These are phyloP conservation scores for Calonectria pteridis DNA, from an alignment of 2,329 filamentous ascomycete genomes.

Conservation along the genomic window DNA sequence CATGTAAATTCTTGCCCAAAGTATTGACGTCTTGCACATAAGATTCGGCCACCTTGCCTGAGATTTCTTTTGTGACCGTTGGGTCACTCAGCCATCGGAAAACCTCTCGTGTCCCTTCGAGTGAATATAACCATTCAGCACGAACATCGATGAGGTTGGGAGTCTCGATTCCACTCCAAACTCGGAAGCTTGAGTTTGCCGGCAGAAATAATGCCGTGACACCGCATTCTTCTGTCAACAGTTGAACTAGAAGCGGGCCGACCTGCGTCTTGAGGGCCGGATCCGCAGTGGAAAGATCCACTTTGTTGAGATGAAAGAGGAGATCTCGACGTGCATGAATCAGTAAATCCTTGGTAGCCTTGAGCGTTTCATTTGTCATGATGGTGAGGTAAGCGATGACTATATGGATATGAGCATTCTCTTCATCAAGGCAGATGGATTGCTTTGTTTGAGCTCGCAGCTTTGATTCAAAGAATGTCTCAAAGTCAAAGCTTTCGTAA, in stretches of 20 bases:
- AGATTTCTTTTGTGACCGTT: neutral
- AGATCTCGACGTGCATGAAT: neutral
- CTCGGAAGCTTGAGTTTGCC: neutral
- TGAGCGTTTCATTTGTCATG: neutral
- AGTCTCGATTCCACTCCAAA: neutral
- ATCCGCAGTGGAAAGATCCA: neutral
- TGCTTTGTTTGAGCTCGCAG: neutral
- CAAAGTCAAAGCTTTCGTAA: neutral
- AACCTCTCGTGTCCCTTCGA: neutral
- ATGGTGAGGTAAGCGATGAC: neutral
- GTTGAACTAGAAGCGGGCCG: neutral
- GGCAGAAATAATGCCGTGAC: neutral
- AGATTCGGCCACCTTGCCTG: neutral
- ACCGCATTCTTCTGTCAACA: neutral
- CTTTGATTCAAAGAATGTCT: neutral
- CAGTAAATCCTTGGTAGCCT: neutral
- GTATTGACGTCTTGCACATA: neutral
- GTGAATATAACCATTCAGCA: neutral
- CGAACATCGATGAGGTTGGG: neutral
- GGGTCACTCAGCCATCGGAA: neutral
- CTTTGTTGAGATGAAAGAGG: neutral
- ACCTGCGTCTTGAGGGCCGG: neutral
- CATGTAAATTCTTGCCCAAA: neutral
- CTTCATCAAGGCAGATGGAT: neutral
- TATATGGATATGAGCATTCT: neutral